These are phyloP conservation scores for Phanerochaete sordida DNA, from an alignment of 768 basidiomycete species.

Conservation along the genomic window DNA sequence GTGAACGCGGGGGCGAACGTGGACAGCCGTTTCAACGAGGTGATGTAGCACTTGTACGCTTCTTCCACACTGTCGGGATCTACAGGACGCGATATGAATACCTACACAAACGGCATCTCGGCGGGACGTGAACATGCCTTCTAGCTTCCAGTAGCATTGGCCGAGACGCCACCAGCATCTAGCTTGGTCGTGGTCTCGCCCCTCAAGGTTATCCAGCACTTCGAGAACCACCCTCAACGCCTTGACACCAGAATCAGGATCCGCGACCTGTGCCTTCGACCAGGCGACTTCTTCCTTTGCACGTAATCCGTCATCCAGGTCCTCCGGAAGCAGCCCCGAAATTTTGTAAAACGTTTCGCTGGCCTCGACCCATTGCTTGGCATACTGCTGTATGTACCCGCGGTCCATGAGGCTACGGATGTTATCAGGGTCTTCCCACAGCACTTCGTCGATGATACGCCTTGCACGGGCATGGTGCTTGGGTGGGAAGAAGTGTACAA, in stretches of 20 bases:
- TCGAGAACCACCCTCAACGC: constrained; percentile 47
- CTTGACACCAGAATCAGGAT: constrained; percentile 41
- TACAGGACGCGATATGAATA: constrained; percentile 21
- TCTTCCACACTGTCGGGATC: constrained; percentile 47
- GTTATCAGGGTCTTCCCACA: constrained; percentile 60
- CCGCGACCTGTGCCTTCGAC: constrained; percentile 62
- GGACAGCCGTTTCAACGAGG: constrained; percentile 68
- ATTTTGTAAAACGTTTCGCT: constrained; percentile 58
- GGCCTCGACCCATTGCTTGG: constrained; percentile 68
- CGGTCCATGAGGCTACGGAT: constrained; percentile 66
- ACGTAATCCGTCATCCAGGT: constrained; percentile 47
- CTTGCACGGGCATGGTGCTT: constrained; percentile 84
- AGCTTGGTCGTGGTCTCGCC: constrained; percentile 58
- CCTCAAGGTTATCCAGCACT: constrained; percentile 41
- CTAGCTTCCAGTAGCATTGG: constrained; percentile 65
- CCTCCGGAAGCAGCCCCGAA: constrained; percentile 40
- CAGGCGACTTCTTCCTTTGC: constrained; percentile 83
- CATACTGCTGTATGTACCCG: constrained; percentile 67
- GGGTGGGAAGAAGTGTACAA: constrained; percentile 85
- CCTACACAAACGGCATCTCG: neutral
- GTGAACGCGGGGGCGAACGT: constrained; percentile 91
- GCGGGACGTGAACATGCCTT: constrained; percentile 44
- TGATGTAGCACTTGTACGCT: constrained; percentile 78
- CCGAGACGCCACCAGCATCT: constrained; percentile 87
- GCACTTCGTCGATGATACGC: constrained; percentile 67